These are phyloP conservation scores for Leccinum olivaceopallidum DNA, from an alignment of 768 basidiomycete species.

Conservation along the genomic window DNA sequence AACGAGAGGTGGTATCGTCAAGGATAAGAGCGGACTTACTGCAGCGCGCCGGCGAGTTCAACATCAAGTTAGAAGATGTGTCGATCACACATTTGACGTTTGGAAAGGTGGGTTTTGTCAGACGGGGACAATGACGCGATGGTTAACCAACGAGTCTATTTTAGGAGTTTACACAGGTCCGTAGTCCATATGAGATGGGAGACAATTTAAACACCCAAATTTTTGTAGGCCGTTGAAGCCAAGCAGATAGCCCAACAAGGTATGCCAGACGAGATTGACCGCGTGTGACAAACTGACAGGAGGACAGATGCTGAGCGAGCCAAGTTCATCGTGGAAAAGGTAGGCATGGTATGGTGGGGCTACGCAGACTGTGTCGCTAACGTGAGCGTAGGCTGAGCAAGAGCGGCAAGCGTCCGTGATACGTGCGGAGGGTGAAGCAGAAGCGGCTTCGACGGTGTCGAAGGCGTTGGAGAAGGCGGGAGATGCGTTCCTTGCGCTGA, in stretches of 20 bases:
- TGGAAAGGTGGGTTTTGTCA: constrained; percentile 59
- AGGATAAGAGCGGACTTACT: constrained; percentile 91
- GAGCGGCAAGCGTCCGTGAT: constrained; percentile 98
- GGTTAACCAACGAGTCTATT: constrained; percentile 8
- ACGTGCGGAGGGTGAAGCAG: constrained; percentile 97
- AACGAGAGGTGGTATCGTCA: constrained; percentile 95
- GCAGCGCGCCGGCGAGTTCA: constrained; percentile 93
- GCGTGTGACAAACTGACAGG: constrained; percentile 16
- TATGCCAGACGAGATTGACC: constrained; percentile 32
- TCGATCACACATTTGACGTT: constrained; percentile 93
- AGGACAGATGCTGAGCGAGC: constrained; percentile 91
- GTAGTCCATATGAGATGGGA: constrained; percentile 6
- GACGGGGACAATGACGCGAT: not conserved
- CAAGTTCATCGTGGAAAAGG: constrained; percentile 99
- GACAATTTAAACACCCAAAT: not conserved
- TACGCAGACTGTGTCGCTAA: constrained; percentile 20
- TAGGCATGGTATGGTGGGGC: constrained; percentile 30
- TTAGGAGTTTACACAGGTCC: constrained; percentile 82
- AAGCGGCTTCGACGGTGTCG: constrained; percentile 93
- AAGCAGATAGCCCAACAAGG: constrained; percentile 99
- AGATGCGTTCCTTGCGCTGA: constrained; percentile 91
- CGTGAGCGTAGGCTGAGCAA: constrained; percentile 83
- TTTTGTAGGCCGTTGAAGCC: constrained; percentile 85
- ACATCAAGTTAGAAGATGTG: constrained; percentile 94
- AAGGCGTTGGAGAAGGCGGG: constrained; percentile 90